Evolutionary conservation across 1,284 basidiomycete species (phyloP).

Genomic region (Boletus mariae): DNA sequence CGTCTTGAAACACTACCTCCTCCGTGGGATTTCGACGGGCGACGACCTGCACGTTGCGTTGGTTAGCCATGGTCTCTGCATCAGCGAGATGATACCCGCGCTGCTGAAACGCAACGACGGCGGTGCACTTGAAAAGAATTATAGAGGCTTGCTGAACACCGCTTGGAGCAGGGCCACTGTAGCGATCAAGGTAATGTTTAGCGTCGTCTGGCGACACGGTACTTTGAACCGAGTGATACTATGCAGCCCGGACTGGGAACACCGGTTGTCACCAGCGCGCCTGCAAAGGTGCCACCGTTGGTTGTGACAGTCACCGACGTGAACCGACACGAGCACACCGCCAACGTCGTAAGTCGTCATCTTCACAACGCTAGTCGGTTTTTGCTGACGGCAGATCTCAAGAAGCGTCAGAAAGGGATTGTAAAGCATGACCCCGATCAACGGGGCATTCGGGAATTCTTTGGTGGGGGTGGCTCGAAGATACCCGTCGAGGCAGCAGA

Average conservation of each 20-base stretch:
- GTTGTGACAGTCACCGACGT: conserved; percentile 47
- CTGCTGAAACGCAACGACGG: conserved; percentile 43
- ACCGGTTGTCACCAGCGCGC: conserved; percentile 18
- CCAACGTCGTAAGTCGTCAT: conserved; percentile 47
- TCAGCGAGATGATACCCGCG: conserved; percentile 59
- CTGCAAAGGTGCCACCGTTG: conserved; percentile 33
- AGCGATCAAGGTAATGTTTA: conserved; percentile 40
- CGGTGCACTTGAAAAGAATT: conserved; percentile 33
- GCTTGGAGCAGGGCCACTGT: conserved; percentile 64
- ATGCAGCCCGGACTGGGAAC: conserved; percentile 31
- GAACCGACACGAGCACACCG: conserved; percentile 55
- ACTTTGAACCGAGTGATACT: conserved; percentile 5
- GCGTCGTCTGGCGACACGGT: background rate
- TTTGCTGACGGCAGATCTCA: conserved; percentile 3
- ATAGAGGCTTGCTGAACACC: conserved; percentile 62
- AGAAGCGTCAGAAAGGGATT: conserved; percentile 76
- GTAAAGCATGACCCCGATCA: conserved; percentile 78
- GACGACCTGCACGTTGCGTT: conserved; percentile 59
- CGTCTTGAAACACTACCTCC: conserved; percentile 55
- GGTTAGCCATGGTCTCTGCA: conserved; percentile 80
- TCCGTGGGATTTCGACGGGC: conserved; percentile 38
- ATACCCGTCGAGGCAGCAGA: conserved; percentile 13
- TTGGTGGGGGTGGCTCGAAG: conserved; percentile 48
- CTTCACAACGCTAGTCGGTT: background rate
- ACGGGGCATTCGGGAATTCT: conserved; percentile 72